phyloP scores from a whole-genome alignment of 495 filamentous ascomycete species.

The Apodospora peruviana region DNA sequence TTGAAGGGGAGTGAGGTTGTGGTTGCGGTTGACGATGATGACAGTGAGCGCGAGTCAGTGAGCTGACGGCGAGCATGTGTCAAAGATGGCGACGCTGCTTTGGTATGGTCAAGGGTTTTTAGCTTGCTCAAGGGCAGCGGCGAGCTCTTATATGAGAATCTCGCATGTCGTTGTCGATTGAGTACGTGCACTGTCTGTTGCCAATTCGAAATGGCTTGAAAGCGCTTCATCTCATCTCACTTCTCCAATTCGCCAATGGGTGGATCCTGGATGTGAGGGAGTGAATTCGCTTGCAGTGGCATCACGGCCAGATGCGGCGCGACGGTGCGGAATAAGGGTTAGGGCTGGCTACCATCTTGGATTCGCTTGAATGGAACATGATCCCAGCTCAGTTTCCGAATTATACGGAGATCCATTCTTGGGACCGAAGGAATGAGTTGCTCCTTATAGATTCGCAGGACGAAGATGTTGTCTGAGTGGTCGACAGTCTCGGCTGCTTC shows the following conservation, averaged over 20 bases:
- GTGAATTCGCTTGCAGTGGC: not conserved
- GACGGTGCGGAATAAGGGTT: not conserved
- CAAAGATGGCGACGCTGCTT: slow-evolving; percentile 4
- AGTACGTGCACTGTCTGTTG: not conserved
- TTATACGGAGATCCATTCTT: too few relatives aligned
- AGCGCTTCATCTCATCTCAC: not conserved
- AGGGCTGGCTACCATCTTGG: not conserved
- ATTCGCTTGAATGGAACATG: too few relatives aligned
- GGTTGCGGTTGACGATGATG: not conserved
- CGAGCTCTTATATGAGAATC: not conserved
- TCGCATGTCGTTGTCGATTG: not conserved
- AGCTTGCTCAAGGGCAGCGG: not conserved
- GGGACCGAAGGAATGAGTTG: too few relatives aligned
- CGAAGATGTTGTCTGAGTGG: too few relatives aligned
- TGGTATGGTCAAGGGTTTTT: slow-evolving; percentile 5
- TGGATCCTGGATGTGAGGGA: not conserved
- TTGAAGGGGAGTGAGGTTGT: slow-evolving; percentile 13
- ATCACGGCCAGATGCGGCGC: not conserved
- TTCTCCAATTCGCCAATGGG: not conserved
- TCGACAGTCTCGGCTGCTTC: too few relatives aligned
- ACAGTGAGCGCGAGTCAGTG: not conserved
- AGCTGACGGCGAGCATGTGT: slow-evolving; percentile 1
- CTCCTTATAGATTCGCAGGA: too few relatives aligned
- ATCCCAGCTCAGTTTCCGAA: too few relatives aligned
- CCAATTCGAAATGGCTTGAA: not conserved